Conservation (phyloP, 805 yeast species). For the Saccharomycopsis sp. region DNA sequence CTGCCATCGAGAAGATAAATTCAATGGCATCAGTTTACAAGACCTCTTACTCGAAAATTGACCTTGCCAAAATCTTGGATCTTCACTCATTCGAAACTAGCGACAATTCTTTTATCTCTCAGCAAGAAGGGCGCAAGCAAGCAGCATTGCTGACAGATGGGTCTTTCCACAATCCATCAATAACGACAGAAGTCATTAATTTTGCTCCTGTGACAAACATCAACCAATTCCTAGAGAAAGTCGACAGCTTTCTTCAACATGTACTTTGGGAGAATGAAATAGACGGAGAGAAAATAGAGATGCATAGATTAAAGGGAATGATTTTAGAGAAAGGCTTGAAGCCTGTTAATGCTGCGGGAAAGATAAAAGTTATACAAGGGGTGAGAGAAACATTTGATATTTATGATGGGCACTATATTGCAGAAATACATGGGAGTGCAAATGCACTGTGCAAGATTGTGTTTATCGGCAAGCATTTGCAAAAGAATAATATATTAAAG, state of each 20-base stretch:
- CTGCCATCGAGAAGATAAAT: slow-evolving; percentile 49
- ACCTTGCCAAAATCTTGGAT: slow-evolving; percentile 58
- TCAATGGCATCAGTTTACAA: slow-evolving; percentile 54
- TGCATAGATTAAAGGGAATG: slow-evolving; percentile 79
- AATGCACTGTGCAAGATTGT: slow-evolving; percentile 53
- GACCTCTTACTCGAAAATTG: slow-evolving; percentile 68
- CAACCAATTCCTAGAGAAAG: slow-evolving; percentile 31
- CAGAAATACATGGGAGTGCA: slow-evolving; percentile 22
- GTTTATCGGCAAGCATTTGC: slow-evolving; percentile 62
- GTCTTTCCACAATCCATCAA: slow-evolving; percentile 39
- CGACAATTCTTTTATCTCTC: slow-evolving; percentile 21
- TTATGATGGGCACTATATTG: slow-evolving; percentile 35
- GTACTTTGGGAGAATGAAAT: slow-evolving; percentile 64
- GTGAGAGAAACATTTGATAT: slow-evolving; percentile 89
- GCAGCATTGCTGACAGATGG: slow-evolving; percentile 14
- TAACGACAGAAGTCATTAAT: slow-evolving; percentile 18
- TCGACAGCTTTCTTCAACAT: slow-evolving; percentile 59
- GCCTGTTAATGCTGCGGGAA: slow-evolving; percentile 14
- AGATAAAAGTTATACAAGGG: slow-evolving; percentile 64
- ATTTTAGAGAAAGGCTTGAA: slow-evolving; percentile 30
- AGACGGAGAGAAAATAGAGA: slow-evolving; percentile 42
- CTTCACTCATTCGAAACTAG: slow-evolving; percentile 64
- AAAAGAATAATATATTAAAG: slow-evolving; percentile 27
- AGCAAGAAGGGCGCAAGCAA: slow-evolving; percentile 24
- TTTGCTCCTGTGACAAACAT: slow-evolving; percentile 18